Conservation (phyloP, 2,329 filamentous ascomycete species). For the Periglandula ipomoeae region DNA sequence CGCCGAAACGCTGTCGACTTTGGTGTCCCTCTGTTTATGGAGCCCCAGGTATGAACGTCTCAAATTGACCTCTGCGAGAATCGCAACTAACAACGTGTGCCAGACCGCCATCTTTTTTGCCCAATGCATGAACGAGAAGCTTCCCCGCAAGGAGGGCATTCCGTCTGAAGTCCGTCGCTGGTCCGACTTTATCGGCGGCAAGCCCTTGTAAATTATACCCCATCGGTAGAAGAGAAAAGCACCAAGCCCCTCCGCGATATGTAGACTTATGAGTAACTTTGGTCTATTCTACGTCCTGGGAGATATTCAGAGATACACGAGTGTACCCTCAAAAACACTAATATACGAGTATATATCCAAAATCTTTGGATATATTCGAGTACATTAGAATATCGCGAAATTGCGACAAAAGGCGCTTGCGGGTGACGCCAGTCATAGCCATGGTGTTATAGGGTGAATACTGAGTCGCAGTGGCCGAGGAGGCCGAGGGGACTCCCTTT, state of each 20-base stretch:
- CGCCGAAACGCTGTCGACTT: constrained; percentile 97
- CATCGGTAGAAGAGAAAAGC: neutral
- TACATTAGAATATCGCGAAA: neutral
- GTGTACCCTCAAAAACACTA: neutral
- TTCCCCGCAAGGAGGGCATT: constrained; percentile 80
- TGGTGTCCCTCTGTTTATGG: constrained; percentile 95
- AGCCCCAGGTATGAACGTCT: constrained; percentile 71
- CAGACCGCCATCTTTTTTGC: constrained; percentile 94
- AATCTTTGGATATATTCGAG: neutral
- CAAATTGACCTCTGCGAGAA: neutral
- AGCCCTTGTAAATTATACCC: constrained; percentile 48
- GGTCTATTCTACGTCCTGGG: neutral
- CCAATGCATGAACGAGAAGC: constrained; percentile 93
- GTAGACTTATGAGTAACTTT: neutral
- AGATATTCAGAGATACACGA: no score
- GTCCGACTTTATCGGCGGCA: constrained; percentile 90
- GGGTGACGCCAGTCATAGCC: no score
- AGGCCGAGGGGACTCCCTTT: neutral
- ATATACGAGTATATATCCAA: neutral
- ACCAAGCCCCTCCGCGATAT: neutral
- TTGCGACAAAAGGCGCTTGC: no score
- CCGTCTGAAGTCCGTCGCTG: constrained; percentile 86
- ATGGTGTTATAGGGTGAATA: no score
- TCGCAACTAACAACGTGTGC: neutral
- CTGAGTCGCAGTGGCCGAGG: neutral